Evolutionary conservation across 345 rosid species (phyloP), one percentile per base, ranked within the genome.

Genomic region (Populus alba): DNA sequence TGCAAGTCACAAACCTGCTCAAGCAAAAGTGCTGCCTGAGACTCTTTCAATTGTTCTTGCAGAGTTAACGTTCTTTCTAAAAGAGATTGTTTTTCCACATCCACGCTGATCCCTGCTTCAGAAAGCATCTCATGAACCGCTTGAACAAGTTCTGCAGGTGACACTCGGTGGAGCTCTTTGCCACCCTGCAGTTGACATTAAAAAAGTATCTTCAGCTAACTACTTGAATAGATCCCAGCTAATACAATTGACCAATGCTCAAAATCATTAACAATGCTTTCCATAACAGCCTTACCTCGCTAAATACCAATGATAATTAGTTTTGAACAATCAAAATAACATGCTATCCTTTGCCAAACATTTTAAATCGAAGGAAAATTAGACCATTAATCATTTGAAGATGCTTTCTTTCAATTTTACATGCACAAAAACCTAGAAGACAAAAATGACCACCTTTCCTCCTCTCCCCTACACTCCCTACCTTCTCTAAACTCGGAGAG

Each of bases 41-140:
- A 90, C 39, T 91, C 97, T 73, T 91, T 88, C 74, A 93, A 81
- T 70, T 90, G 90, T 82, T 93, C 95, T 90, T 95, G 94, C 49
- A 95, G 88, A 33, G 92, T 82, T 73, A 93, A 65, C 57, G 90
- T 90, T 81, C 87, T 89, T 77, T 88, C 91, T 83, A 95, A 83
- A 81, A 91, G 87, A 79, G 91, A 90, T 79, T 86, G 97, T 83
- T 90, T 92, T 89, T 92, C 97, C 65, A 85, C 84, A 72, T 92
- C 97, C 91, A 95, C 85, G 80, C 87, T 81, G 55, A 95, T 87
- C 63, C 98, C 98, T 59, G 97, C 97, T 35, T 97, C 91, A 80
- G 97, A 95, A 77, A 95, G 97, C 91, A 95, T 90, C 90, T 93
- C 98, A 57, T 92, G 86, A 57, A 95, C 97, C 49, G 97, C 98